Conservation (phyloP, 306 rosid genomes). For the Cicer judaicum region DNA sequence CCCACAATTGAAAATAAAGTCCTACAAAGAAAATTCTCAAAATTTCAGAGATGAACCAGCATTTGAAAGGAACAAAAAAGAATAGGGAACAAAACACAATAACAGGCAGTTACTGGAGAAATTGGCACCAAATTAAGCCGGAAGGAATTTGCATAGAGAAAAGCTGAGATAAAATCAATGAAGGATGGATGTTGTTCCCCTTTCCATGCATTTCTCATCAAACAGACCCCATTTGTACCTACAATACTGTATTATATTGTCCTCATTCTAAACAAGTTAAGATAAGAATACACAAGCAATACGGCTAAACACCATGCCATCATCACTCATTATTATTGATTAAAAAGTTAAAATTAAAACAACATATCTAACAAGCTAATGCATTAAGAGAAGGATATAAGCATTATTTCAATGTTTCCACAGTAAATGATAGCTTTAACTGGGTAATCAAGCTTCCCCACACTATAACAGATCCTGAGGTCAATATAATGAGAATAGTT, state of each 20-base stretch:
- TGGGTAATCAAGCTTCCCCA: background rate
- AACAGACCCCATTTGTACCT: conserved; percentile 73
- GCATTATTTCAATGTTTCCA: background rate
- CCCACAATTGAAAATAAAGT: conserved; percentile 92
- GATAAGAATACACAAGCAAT: conserved; percentile 4
- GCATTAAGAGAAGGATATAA: conserved; percentile 29
- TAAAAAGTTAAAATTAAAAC: conserved; percentile 4
- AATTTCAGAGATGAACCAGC: conserved; percentile 30
- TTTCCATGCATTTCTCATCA: conserved; percentile 85
- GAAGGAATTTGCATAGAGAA: conserved; percentile 71
- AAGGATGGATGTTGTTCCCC: conserved; percentile 73
- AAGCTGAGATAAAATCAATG: conserved; percentile 72
- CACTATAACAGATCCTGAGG: conserved; percentile 9
- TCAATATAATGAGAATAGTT: conserved; percentile 17
- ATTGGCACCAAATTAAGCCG: conserved; percentile 76
- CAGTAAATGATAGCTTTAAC: background rate
- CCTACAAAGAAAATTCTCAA: conserved; percentile 54
- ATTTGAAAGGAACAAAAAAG: background rate
- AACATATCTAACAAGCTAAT: conserved; percentile 4
- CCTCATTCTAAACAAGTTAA: conserved; percentile 35
- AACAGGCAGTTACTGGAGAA: conserved; percentile 61
- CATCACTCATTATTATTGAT: background rate
- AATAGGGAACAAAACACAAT: background rate
- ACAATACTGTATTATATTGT: conserved; percentile 24
- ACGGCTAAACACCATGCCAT: background rate